phyloP scores from a whole-genome alignment of 495 filamentous ascomycete genomes.

The Lasiosphaeriaceae sp. region DNA sequence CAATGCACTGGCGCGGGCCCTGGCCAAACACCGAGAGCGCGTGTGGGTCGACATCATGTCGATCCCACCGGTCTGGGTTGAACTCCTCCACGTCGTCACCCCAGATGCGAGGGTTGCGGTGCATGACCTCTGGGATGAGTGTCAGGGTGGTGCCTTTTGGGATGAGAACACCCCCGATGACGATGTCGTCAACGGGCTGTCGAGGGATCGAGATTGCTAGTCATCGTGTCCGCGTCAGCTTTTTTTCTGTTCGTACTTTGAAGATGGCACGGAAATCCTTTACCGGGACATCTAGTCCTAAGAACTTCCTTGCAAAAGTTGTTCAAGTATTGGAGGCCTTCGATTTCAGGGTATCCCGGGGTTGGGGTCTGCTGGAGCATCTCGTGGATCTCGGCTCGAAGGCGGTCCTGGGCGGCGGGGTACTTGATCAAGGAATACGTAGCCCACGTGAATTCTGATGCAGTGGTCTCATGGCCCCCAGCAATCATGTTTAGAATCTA shows the following conservation, averaged over 20 bases:
- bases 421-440: conserved; percentile 15
- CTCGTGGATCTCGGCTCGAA: conserved; percentile 24
- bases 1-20: conserved; percentile 9
- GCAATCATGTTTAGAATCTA: too few relatives aligned
- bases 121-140: conserved; percentile 21
- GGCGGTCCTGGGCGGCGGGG: conserved; percentile 18
- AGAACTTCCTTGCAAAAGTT: conserved; percentile 38
- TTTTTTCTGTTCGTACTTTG: too few relatives aligned
- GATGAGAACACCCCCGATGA: conserved; percentile 24
- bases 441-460: conserved; percentile 19
- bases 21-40: conserved; percentile 5
- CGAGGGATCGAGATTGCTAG: conserved; percentile 5
- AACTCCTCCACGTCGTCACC: conserved; percentile 26
- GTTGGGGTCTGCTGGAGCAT: conserved; percentile 7
- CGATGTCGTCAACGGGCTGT: conserved; percentile 19
- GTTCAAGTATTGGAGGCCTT: conserved; percentile 32
- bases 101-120: conserved; percentile 30
- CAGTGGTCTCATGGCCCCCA: conserved; percentile 26
- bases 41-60: not conserved
- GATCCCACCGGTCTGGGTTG: conserved; percentile 35
- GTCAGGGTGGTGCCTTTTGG: conserved; percentile 31
- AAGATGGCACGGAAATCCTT: conserved; percentile 13
- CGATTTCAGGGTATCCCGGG: conserved; percentile 35
- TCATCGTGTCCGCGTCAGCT: too few relatives aligned
- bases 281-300: conserved; percentile 34